Evolutionary conservation across 352 stramenopile species (phyloP).

Genomic region (Phytopythium litorale): DNA sequence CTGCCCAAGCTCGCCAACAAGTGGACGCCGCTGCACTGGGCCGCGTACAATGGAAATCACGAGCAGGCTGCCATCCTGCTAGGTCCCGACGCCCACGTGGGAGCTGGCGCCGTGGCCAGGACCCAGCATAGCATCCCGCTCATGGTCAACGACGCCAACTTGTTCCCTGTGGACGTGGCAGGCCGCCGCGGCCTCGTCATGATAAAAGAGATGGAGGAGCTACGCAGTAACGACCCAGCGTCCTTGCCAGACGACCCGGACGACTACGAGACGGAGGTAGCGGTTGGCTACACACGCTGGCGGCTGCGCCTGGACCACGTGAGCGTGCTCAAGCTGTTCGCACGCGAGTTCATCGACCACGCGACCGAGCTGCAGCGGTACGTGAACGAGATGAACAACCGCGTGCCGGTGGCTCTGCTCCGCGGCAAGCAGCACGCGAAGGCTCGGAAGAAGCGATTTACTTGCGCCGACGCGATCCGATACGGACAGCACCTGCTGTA

Average conservation of each 20-base stretch:
- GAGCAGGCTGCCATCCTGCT: slow-evolving; percentile 56
- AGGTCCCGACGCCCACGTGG: slow-evolving; percentile 20
- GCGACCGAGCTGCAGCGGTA: slow-evolving; percentile 38
- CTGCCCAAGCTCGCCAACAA: slow-evolving; percentile 59
- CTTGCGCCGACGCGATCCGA: slow-evolving; percentile 37
- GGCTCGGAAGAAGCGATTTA: slow-evolving; percentile 16
- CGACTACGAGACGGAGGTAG: background rate
- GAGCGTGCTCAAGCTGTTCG: slow-evolving; percentile 38
- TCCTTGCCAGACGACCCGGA: too few species aligned
- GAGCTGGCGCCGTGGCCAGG: slow-evolving; percentile 10
- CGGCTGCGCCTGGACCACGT: slow-evolving; percentile 60
- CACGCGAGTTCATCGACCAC: slow-evolving; percentile 48
- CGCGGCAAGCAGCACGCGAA: slow-evolving; percentile 10
- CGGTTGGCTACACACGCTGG: slow-evolving; percentile 42
- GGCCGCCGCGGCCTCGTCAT: slow-evolving; percentile 49
- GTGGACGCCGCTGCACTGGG: slow-evolving; percentile 76
- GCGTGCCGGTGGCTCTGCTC: slow-evolving; percentile 27
- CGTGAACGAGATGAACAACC: slow-evolving; percentile 59
- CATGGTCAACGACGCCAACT: slow-evolving; percentile 42
- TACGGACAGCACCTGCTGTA: slow-evolving; percentile 81
- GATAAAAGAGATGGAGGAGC: slow-evolving; percentile 28
- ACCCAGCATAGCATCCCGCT: slow-evolving; percentile 59
- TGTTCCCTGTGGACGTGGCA: slow-evolving; percentile 66
- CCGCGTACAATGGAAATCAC: slow-evolving; percentile 72
- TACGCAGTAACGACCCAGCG: slow-evolving; percentile 13